These are phyloP conservation scores for Pelargonium nanum DNA, from an alignment of 345 rosid species.

Conservation along the genomic window DNA sequence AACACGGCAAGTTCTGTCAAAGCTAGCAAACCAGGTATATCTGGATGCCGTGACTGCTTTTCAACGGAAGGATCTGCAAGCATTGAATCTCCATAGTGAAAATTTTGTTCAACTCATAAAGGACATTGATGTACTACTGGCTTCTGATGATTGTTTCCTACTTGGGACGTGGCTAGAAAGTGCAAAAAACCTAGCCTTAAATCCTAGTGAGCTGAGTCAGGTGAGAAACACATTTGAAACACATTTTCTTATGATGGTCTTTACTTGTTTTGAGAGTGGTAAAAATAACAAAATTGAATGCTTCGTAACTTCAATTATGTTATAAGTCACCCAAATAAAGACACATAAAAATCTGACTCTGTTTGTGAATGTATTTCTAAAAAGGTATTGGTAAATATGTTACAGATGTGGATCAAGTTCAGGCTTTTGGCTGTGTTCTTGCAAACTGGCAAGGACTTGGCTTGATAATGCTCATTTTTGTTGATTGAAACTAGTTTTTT, in stretches of 20 bases:
- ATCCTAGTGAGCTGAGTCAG: slow-evolving; percentile 55
- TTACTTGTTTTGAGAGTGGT: not conserved
- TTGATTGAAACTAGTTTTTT: no score
- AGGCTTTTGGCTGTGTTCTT: no score
- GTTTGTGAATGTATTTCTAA: no score
- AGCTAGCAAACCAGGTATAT: slow-evolving; percentile 73
- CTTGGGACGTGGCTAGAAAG: slow-evolving; percentile 93
- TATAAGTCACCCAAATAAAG: no score
- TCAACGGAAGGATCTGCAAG: slow-evolving; percentile 31
- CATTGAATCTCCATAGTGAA: slow-evolving; percentile 31
- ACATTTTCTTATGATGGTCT: not conserved
- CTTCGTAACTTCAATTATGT: not conserved
- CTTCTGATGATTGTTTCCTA: slow-evolving; percentile 70
- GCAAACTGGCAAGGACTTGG: no score
- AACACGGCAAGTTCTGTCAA: slow-evolving; percentile 83
- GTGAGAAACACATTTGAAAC: no score
- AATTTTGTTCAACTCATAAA: slow-evolving; percentile 58
- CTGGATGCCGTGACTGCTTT: slow-evolving; percentile 59
- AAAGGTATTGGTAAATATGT: no score
- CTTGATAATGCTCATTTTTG: no score
- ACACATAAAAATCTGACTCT: no score
- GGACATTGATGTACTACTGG: slow-evolving; percentile 68
- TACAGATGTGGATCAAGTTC: no score
- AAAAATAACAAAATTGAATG: not conserved
- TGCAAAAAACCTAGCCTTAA: slow-evolving; percentile 52